Base-by-base conservation (phyloP, 495 filamentous ascomycete species). In the Parmelia sp. region DNA sequence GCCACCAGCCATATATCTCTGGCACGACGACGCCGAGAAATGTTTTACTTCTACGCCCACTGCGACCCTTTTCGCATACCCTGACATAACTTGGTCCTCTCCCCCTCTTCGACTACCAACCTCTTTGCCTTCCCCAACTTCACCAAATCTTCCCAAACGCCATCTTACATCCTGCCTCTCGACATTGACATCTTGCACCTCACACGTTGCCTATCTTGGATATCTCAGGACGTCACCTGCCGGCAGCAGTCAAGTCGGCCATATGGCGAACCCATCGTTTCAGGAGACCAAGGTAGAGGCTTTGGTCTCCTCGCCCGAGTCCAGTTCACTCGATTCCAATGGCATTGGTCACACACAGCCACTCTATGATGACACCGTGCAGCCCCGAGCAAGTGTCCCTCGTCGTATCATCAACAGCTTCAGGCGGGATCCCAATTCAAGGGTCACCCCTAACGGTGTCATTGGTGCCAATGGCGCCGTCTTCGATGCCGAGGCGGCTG, bases 401-500 rank as follows among this genome's bases (percentile, higher is more conserved):
- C 58, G 44, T 33, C 81, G 83, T 31, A 77, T 91, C 64, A 63
- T 89, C 62, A 86, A 96, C 74, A 88, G 90, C 71, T 96, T 97
- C 80, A 86, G 86, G 69, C 80, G 87, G 35, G 91, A 96, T 66
- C 90, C 90, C 3, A 84, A 85, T 71, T 77, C 80, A 7, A 79
- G 79, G 57, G 79, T 87, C 35, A 86, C 83, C 31, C 80, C 83
- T 29, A 80, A 79, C 40, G 78, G 80, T 57, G 68, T 72, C 55
- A 65, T 82, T 40, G 78, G 82, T 63, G 78, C 82, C 44, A 81
- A 88, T 79, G 84, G 82, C 10, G 82, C 84, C 36, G 80, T 82
- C 56, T 94, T 86, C 72, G 90, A 97, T 76, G 65, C 90, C 47
- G 87, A 92, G 63, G 76, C 77, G 59, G 94, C 92, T 8, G 89